A percentile compares a stretch with the other conserved stretches of the same genome.
These are phyloP conservation scores for Pelargonium australe DNA, from an alignment of 441 rosid genomes.

Conservation along the genomic window DNA sequence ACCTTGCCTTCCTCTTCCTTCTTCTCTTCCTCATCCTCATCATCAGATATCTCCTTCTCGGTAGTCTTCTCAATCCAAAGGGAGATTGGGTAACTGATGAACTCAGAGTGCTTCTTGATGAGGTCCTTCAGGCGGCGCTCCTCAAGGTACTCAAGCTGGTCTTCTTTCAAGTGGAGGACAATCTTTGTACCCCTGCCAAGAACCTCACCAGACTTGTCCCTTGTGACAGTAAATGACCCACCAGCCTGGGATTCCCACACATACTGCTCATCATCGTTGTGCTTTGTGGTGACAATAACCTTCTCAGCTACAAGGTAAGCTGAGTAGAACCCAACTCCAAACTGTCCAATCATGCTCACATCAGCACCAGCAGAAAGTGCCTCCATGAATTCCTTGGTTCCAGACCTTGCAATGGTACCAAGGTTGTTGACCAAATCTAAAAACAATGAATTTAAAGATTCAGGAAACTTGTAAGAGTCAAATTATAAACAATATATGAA, in stretches of 20 bases:
- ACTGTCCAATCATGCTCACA: conserved; percentile 95
- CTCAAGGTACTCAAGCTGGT: conserved; percentile 81
- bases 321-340: conserved; percentile 30
- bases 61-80: conserved; percentile 85
- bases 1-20: conserved; percentile 66
- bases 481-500: background rate
- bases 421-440: conserved; percentile 81
- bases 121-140: conserved; percentile 88
- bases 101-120: conserved; percentile 86
- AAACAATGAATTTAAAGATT: background rate
- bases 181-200: conserved; percentile 92
- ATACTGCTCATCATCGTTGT: conserved; percentile 80
- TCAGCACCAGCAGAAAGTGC: conserved; percentile 92
- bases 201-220: conserved; percentile 61
- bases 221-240: conserved; percentile 72
- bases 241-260: too few species aligned
- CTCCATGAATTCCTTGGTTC: conserved; percentile 97
- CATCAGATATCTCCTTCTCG: conserved; percentile 82
- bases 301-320: conserved; percentile 84
- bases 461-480: background rate
- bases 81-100: conserved; percentile 81
- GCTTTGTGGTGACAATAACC: conserved; percentile 71
- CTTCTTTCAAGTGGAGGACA: conserved; percentile 73
- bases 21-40: conserved; percentile 73
- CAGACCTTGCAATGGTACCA: conserved; percentile 94